phyloP scores from a whole-genome alignment of 225 moss, liverwort and hornwort genomes.

The Takakia lepidozioides region DNA sequence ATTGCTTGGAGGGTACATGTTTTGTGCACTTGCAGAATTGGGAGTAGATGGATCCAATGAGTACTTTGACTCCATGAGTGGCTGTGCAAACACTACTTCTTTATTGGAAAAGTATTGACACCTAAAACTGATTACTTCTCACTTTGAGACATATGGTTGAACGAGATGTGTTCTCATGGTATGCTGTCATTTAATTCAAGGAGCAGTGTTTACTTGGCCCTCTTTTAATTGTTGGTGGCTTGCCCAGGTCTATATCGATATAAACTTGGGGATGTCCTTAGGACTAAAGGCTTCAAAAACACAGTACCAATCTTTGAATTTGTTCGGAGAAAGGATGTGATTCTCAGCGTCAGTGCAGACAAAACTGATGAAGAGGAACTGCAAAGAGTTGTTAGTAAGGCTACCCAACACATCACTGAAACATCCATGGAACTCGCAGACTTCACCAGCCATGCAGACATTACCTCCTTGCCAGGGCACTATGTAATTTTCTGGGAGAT shows the following conservation, averaged over 20 bases:
- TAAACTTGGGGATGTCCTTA: constrained; percentile 67
- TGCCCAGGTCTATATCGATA: constrained; percentile 78
- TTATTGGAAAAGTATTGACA: too few species aligned
- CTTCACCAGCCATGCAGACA: constrained; percentile 51
- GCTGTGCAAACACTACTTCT: too few species aligned
- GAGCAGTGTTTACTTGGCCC: too few species aligned
- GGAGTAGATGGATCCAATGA: too few species aligned
- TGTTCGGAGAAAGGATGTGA: constrained; percentile 50
- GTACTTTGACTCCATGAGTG: too few species aligned
- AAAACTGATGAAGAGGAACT: constrained; percentile 79
- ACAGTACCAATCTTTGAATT: constrained; percentile 49
- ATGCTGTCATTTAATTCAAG: too few species aligned
- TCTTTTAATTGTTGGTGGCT: too few species aligned
- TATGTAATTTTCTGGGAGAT: constrained; percentile 81
- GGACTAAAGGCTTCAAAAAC: constrained; percentile 62
- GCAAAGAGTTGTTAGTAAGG: constrained; percentile 41
- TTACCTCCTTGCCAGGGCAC: constrained; percentile 39
- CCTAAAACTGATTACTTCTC: too few species aligned
- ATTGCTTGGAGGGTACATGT: too few species aligned
- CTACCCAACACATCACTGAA: constrained; percentile 16
- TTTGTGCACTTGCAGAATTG: too few species aligned
- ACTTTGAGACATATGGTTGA: too few species aligned
- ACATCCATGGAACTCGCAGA: constrained; percentile 60
- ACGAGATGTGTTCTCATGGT: too few species aligned
- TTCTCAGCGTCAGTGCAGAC: constrained; percentile 55